These are phyloP conservation scores for Postia placenta DNA, from an alignment of 768 basidiomycete species.

Conservation along the genomic window DNA sequence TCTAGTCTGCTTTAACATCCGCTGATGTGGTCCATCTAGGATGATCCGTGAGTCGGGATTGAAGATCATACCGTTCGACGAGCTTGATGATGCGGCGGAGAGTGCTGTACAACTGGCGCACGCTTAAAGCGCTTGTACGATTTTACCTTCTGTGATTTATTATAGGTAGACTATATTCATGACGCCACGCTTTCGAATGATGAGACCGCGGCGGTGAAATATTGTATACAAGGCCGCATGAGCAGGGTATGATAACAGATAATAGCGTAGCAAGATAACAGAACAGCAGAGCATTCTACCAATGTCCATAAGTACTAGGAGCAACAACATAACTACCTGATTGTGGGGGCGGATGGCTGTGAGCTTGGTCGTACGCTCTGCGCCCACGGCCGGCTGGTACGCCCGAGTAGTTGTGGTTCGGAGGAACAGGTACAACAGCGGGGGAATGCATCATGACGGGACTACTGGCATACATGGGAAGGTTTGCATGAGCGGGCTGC, in stretches of 20 bases:
- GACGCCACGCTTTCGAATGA: not conserved
- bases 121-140: constrained; percentile 11
- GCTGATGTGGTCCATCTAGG: constrained; percentile 33
- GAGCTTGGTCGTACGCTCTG: constrained; percentile 24
- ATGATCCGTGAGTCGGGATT: constrained; percentile 92
- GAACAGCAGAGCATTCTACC: constrained; percentile 32
- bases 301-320: constrained; percentile 39
- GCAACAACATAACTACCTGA: constrained; percentile 37
- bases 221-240: constrained; percentile 5
- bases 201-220: not conserved
- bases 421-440: constrained; percentile 26
- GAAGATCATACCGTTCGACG: constrained; percentile 90
- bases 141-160: constrained; percentile 1
- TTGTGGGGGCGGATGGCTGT: constrained; percentile 18
- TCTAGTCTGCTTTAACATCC: constrained; percentile 5
- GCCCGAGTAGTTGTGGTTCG: constrained; percentile 25
- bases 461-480: constrained; percentile 58
- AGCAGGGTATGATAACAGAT: constrained; percentile 14
- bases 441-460: constrained; percentile 57
- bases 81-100: constrained; percentile 86
- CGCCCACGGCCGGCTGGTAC: constrained; percentile 31
- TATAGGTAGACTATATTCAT: not conserved
- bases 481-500: constrained; percentile 41
- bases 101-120: constrained; percentile 67
- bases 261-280: constrained; percentile 9